Evolutionary conservation across 495 filamentous ascomycete genomes (phyloP).

Genomic region (Aspergillus haitiensis): DNA sequence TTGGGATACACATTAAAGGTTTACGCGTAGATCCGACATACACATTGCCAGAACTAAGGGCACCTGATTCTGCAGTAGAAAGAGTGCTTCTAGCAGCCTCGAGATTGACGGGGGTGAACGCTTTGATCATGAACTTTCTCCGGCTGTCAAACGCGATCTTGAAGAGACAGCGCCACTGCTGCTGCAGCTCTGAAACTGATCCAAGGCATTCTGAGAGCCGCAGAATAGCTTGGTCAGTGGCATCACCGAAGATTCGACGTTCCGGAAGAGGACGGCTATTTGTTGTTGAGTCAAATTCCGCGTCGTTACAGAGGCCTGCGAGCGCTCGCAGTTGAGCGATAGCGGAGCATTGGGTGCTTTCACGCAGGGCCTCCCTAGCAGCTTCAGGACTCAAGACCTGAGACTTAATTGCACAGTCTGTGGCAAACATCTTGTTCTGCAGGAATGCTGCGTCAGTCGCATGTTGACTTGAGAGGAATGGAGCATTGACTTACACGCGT

Average conservation of each 20-base stretch:
- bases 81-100: background rate
- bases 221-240: constrained; percentile 68
- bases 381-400: too few species aligned
- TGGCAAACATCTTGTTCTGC: constrained; percentile 62
- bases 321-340: constrained; percentile 39
- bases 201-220: constrained; percentile 60
- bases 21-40: too few species aligned
- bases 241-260: constrained; percentile 58
- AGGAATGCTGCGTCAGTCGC: background rate
- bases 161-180: constrained; percentile 56
- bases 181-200: constrained; percentile 41
- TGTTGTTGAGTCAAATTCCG: constrained; percentile 61
- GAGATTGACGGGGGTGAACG: constrained; percentile 7
- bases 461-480: background rate
- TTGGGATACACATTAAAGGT: too few species aligned
- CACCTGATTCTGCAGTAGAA: background rate
- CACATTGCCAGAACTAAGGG: too few species aligned
- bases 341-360: background rate
- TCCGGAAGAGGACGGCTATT: constrained; percentile 51
- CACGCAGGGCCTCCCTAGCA: too few species aligned
- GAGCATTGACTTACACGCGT: constrained; percentile 45
- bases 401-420: constrained; percentile 37
- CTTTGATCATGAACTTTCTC: constrained; percentile 69
- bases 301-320: constrained; percentile 64
- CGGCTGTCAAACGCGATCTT: constrained; percentile 70